A percentile compares a stretch with the other conserved stretches of the same genome.
Conservation (phyloP, 306 rosid genomes). For the Spatholobus suberectus region DNA sequence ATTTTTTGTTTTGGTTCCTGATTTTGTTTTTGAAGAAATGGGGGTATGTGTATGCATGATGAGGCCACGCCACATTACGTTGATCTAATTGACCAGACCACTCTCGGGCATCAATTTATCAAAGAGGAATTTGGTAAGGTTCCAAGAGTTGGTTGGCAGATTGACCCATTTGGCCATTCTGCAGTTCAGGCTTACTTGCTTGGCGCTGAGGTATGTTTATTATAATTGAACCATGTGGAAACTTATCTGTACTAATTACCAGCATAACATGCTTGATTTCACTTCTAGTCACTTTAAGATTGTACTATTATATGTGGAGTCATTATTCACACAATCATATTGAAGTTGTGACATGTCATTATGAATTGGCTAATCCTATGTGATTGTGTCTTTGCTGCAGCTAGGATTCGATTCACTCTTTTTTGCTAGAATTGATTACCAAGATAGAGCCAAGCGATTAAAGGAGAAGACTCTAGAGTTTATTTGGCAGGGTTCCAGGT, state of each 20-base stretch:
- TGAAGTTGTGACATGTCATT: constrained; percentile 16
- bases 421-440: constrained; percentile 91
- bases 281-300: not conserved
- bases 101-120: constrained; percentile 77
- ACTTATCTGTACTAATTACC: not conserved
- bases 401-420: constrained; percentile 83
- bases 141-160: constrained; percentile 95
- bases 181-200: constrained; percentile 90
- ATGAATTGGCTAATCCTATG: constrained; percentile 16
- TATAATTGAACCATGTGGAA: constrained; percentile 1
- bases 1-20: constrained; percentile 20
- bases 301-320: not conserved
- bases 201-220: constrained; percentile 73
- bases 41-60: constrained; percentile 91
- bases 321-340: not conserved
- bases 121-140: constrained; percentile 64
- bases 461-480: constrained; percentile 76
- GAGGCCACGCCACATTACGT: constrained; percentile 88
- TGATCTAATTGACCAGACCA: constrained; percentile 87
- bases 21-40: constrained; percentile 62
- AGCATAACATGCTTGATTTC: constrained; percentile 7
- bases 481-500: constrained; percentile 76
- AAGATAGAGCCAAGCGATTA: constrained; percentile 80
- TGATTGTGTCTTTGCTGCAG: constrained; percentile 58
- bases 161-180: constrained; percentile 87